A percentile compares a stretch with the other conserved stretches of the same genome.
Conservation (phyloP, 805 yeast species). For the Candida gorgasii region DNA sequence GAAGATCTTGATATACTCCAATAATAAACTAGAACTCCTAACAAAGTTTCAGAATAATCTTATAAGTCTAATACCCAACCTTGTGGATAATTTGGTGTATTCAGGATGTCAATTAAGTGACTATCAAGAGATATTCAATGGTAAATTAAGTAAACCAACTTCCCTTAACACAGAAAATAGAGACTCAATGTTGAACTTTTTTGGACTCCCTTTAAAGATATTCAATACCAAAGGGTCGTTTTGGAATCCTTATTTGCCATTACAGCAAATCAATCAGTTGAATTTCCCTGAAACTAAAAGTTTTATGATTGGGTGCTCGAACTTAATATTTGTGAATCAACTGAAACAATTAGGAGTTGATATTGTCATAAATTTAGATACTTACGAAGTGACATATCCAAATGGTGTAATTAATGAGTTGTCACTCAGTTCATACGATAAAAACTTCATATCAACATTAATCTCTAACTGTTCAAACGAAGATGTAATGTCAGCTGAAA, state of each 20-base stretch:
- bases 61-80: slow-evolving; percentile 79
- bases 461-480: slow-evolving; percentile 49
- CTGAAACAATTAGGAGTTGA: slow-evolving; percentile 61
- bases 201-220: slow-evolving; percentile 85
- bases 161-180: slow-evolving; percentile 78
- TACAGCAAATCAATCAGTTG: slow-evolving; percentile 84
- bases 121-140: slow-evolving; percentile 47
- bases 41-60: slow-evolving; percentile 84
- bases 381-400: slow-evolving; percentile 47
- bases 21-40: slow-evolving; percentile 70
- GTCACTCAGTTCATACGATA: slow-evolving; percentile 51
- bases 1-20: slow-evolving; percentile 71
- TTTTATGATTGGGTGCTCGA: slow-evolving; percentile 85
- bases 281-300: slow-evolving; percentile 54
- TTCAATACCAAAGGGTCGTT: slow-evolving; percentile 81
- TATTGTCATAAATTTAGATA: slow-evolving; percentile 70
- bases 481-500: slow-evolving; percentile 39
- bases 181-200: slow-evolving; percentile 69
- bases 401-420: slow-evolving; percentile 29
- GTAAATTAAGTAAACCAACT: slow-evolving; percentile 55
- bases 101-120: slow-evolving; percentile 76
- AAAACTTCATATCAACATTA: slow-evolving; percentile 69
- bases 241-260: slow-evolving; percentile 91
- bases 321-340: slow-evolving; percentile 72
- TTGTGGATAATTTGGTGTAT: slow-evolving; percentile 69